Evolutionary conservation across 768 basidiomycete genomes (phyloP), one percentile per base, ranked within the genome.

Genomic region (Phaeotremella skinneri): DNA sequence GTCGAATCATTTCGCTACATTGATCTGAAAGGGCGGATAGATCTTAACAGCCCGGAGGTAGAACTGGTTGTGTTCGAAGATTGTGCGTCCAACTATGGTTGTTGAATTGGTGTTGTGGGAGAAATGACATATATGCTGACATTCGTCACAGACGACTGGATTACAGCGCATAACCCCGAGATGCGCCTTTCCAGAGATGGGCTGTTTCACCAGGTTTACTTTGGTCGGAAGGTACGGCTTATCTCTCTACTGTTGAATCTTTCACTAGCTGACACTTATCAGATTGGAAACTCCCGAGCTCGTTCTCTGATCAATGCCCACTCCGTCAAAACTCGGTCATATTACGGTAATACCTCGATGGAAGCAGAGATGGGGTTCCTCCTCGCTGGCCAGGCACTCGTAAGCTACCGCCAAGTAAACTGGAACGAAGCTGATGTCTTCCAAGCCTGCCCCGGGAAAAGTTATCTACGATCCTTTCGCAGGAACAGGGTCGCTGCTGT

Each of bases 311-410:
- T 73, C 30, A 37, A 21, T 3, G 56, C 54, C 23, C 73, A 73
- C 43, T 87, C 90, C 60, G 87, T 99, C 49, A 98, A 96, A 76
- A 90, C 90, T 66, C 83, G 96, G 7, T 79, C 80, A 14, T 98
- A 89, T 71, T 97, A 85, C 75, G 96, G 96, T 2, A 99, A 93
- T 65, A 99, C 96, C 0, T 90, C 89, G 68, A 99, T 99, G 96
- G 93, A 96, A 66, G 85, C 94, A 0, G 92, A 97, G 75, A 87
- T 97, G 49, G 93, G 91, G 1, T 79, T 99, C 45, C 78, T 98
- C 26, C 98, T 98, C 93, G 91, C 93, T 7, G 94, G 94, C 67
- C 96, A 99, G 76, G 86, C 92, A 0, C 79, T 94, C 77, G 91
- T 89, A 62, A 49, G 81, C 52, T 21, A 13, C 25, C 41, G 20